A percentile compares a stretch with the other conserved stretches of the same genome.
Evolutionary conservation across 164 flowering plant genomes (phyloP).

Genomic region (Tinospora cordifolia): DNA sequence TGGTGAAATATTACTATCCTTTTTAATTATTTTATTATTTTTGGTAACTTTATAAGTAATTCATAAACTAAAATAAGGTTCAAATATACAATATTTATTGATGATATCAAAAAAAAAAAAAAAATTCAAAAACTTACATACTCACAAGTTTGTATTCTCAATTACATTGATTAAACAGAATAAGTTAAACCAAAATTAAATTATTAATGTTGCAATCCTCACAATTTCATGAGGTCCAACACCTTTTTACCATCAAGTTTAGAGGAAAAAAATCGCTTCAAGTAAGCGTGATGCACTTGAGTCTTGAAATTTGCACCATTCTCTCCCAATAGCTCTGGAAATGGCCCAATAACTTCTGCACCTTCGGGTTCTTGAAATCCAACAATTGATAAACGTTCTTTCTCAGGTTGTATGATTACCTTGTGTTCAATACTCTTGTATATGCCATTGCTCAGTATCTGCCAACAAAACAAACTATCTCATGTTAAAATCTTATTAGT

Average conservation of each 20-base stretch:
- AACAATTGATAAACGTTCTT: constrained; percentile 29
- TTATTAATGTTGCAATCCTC: neutral
- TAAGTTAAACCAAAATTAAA: too few species aligned
- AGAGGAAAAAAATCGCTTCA: neutral
- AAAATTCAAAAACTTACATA: too few species aligned
- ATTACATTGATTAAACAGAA: too few species aligned
- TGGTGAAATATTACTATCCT: too few species aligned
- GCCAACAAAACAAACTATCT: neutral
- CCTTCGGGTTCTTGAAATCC: constrained; percentile 8
- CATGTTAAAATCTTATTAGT: neutral
- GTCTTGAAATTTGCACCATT: neutral
- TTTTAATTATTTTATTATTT: too few species aligned
- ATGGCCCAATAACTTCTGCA: neutral
- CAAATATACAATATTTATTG: too few species aligned
- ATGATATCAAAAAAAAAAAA: too few species aligned
- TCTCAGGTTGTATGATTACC: constrained; percentile 19
- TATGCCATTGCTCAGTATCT: constrained; percentile 28
- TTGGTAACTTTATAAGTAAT: too few species aligned
- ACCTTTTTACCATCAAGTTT: constrained; percentile 8
- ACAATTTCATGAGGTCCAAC: neutral
- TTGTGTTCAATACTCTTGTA: constrained; percentile 33
- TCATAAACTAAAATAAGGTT: too few species aligned
- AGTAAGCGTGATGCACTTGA: neutral
- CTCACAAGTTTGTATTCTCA: too few species aligned
- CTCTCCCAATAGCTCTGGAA: neutral